Percentiles rank a stretch among this genome's conserved stretches.
phyloP scores from a whole-genome alignment of 208 protist species.

The Leptomonas pyrrhocoris region DNA sequence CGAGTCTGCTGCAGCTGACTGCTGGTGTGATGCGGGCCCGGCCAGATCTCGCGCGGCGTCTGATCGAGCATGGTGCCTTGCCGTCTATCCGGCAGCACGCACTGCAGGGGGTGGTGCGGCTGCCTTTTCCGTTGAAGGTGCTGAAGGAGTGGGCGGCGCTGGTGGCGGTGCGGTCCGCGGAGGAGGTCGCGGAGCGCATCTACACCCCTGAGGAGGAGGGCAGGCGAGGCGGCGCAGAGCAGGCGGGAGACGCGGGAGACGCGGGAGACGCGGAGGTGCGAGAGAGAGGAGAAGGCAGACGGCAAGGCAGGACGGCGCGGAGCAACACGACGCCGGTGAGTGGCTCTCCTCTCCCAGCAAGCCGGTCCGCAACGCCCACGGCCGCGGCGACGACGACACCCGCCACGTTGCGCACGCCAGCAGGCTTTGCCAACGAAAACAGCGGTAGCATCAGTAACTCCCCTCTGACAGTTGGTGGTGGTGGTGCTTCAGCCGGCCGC shows the following conservation, averaged over 20 bases:
- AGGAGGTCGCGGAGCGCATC: conserved; percentile 20
- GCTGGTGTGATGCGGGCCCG: conserved; percentile 40
- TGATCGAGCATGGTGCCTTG: conserved; percentile 53
- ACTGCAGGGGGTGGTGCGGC: conserved; percentile 36
- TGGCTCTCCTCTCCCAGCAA: not conserved
- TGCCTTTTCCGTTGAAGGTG: conserved; percentile 49
- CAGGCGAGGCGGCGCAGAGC: not conserved
- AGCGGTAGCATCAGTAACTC: not conserved
- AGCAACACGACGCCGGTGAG: too few species aligned
- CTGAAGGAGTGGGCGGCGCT: conserved; percentile 61
- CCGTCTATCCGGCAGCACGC: conserved; percentile 47
- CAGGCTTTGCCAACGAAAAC: not conserved
- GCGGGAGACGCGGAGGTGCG: not conserved
- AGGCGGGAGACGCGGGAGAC: not conserved
- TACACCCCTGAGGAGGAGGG: not conserved
- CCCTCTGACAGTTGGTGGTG: not conserved
- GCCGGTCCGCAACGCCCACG: not conserved
- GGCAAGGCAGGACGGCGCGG: not conserved
- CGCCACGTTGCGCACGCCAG: not conserved
- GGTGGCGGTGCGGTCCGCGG: conserved; percentile 29
- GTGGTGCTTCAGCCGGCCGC: not conserved
- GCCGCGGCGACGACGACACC: conserved; percentile 1
- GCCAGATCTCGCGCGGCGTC: conserved; percentile 41
- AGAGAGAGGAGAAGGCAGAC: not conserved
- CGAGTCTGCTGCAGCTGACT: conserved; percentile 46